These are phyloP conservation scores for Phytophthora podocarpi DNA, from an alignment of 352 stramenopile species.

Conservation along the genomic window DNA sequence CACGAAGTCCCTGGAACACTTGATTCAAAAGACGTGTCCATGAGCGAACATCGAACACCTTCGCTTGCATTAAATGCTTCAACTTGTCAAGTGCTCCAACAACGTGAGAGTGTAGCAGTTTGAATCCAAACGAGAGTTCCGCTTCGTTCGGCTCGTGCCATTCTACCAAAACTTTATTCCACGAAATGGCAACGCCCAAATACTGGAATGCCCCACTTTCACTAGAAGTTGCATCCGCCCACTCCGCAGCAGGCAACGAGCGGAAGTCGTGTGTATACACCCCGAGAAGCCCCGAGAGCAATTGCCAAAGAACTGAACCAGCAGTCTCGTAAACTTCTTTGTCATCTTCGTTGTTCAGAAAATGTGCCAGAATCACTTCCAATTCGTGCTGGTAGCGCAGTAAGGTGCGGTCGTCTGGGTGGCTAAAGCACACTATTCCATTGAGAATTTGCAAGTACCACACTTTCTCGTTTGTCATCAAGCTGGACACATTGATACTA, in stretches of 20 bases:
- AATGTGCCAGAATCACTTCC: conserved; percentile 49
- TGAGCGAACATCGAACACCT: conserved; percentile 46
- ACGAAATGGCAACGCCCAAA: conserved; percentile 54
- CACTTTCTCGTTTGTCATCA: conserved; percentile 71
- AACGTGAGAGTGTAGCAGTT: conserved; percentile 60
- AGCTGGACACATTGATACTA: conserved; percentile 28
- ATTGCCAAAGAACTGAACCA: conserved; percentile 43
- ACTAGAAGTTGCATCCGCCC: conserved; percentile 41
- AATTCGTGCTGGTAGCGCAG: conserved; percentile 47
- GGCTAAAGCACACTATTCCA: conserved; percentile 54
- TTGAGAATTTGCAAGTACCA: conserved; percentile 67
- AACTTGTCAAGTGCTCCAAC: conserved; percentile 39
- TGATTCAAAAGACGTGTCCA: conserved; percentile 58
- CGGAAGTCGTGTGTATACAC: conserved; percentile 71
- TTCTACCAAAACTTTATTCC: conserved; percentile 49
- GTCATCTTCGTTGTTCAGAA: conserved; percentile 47
- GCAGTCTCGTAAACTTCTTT: conserved; percentile 68
- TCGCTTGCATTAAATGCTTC: conserved; percentile 18
- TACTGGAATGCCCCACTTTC: conserved; percentile 66
- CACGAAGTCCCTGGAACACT: conserved; percentile 47
- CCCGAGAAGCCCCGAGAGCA: conserved; percentile 48
- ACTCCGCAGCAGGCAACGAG: conserved; percentile 55
- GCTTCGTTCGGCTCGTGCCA: conserved; percentile 69
- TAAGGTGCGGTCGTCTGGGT: conserved; percentile 30
- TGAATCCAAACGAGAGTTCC: conserved; percentile 59